Percentiles rank a stretch among this genome's conserved stretches.
Conservation (phyloP, 1,284 basidiomycete species). For the Xanthoconium separans region DNA sequence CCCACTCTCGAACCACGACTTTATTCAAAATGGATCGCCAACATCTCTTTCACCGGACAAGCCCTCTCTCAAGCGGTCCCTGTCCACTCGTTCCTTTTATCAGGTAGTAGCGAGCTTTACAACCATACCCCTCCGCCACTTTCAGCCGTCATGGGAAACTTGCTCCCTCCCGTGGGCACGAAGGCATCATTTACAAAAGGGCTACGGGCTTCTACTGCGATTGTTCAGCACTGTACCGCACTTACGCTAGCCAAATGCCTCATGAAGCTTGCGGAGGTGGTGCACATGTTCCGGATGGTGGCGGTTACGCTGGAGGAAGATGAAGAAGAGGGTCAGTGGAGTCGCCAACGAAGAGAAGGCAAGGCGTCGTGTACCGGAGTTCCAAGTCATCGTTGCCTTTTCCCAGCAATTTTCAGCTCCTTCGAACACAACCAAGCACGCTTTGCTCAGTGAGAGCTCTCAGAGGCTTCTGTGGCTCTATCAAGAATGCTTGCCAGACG, state of each 20-base stretch:
- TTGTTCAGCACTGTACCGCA: slow-evolving; percentile 85
- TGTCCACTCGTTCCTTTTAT: slow-evolving; percentile 56
- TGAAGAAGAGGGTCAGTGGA: slow-evolving; percentile 69
- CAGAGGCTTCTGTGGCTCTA: slow-evolving; percentile 84
- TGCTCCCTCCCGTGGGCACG: slow-evolving; percentile 68
- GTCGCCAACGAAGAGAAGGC: slow-evolving; percentile 57
- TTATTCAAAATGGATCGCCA: slow-evolving; percentile 87
- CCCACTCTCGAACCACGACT: slow-evolving; percentile 85
- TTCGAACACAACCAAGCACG: slow-evolving; percentile 32
- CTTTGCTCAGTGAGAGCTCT: slow-evolving; percentile 75
- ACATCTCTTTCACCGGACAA: slow-evolving; percentile 77
- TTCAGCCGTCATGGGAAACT: slow-evolving; percentile 66
- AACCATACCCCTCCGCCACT: slow-evolving; percentile 74
- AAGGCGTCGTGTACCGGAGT: slow-evolving; percentile 78
- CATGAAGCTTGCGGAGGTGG: slow-evolving; percentile 62
- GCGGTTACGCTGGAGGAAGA: slow-evolving; percentile 62
- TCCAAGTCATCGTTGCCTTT: slow-evolving; percentile 80
- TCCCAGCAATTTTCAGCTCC: slow-evolving; percentile 47
- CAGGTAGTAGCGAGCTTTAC: slow-evolving; percentile 40
- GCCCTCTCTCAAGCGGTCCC: slow-evolving; percentile 80
- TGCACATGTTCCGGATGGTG: slow-evolving; percentile 49
- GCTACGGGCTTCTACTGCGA: slow-evolving; percentile 61
- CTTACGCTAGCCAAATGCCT: slow-evolving; percentile 73
- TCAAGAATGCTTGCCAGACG: slow-evolving; percentile 70
- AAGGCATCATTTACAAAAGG: slow-evolving; percentile 79